A percentile compares a stretch with the other conserved stretches of the same genome.
Evolutionary conservation across 2,329 filamentous ascomycete genomes (phyloP).

Genomic region (Penicillium brasilianum): DNA sequence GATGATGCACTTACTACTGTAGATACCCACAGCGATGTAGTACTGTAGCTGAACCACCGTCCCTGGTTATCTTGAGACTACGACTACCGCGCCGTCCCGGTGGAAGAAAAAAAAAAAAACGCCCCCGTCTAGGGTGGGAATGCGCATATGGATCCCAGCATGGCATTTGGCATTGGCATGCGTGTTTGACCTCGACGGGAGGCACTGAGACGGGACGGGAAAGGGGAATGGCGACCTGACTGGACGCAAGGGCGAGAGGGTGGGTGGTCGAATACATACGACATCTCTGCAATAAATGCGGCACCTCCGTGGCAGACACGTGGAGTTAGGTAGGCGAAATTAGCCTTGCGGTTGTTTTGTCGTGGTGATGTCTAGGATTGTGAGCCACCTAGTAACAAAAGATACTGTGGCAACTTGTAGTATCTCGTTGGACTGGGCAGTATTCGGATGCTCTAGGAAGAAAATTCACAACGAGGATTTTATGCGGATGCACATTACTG

Average conservation of each 20-base stretch:
- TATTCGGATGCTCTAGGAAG: no score
- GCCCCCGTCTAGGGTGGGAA: constrained; percentile 2
- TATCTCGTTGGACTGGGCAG: no score
- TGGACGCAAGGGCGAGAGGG: background rate
- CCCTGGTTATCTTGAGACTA: background rate
- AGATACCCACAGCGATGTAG: background rate
- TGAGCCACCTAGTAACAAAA: background rate
- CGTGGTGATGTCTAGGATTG: background rate
- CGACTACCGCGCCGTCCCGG: background rate
- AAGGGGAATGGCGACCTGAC: background rate
- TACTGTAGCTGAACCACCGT: background rate
- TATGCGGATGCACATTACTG: background rate
- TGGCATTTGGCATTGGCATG: background rate
- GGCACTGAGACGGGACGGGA: background rate
- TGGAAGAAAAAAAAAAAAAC: no score
- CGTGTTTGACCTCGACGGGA: background rate
- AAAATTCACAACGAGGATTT: no score
- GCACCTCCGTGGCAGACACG: constrained; percentile 26
- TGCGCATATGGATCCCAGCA: background rate
- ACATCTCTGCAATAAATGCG: constrained; percentile 9
- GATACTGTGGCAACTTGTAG: background rate
- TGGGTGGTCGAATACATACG: constrained; percentile 10
- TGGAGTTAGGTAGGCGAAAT: constrained; percentile 12
- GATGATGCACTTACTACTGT: background rate
- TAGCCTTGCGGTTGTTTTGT: background rate